Evolutionary conservation across 1,284 basidiomycete species (phyloP).

Genomic region (Thelephora terrestris): DNA sequence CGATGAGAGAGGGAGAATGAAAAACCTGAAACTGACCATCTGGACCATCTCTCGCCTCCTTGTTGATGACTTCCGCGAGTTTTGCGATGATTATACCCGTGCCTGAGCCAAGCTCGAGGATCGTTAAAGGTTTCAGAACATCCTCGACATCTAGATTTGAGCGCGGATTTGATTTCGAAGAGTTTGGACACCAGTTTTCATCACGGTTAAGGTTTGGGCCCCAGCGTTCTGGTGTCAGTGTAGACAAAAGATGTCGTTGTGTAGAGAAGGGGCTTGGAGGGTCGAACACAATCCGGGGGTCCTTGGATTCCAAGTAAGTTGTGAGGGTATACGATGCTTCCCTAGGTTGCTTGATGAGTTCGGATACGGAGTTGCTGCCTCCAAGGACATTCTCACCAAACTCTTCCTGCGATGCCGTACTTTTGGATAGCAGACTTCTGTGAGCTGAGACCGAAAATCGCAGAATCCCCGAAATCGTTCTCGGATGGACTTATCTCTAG

Average conservation of each 20-base stretch:
- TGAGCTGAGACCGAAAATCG: slow-evolving; percentile 32
- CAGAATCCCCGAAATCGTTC: slow-evolving; percentile 1
- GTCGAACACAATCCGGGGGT: slow-evolving; percentile 37
- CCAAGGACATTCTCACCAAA: slow-evolving; percentile 41
- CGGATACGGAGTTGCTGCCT: not conserved
- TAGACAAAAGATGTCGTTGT: slow-evolving; percentile 8
- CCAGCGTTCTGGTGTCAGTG: not conserved
- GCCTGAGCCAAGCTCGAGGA: slow-evolving; percentile 67
- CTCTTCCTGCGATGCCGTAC: slow-evolving; percentile 69
- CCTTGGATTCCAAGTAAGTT: slow-evolving; percentile 37
- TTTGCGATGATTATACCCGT: slow-evolving; percentile 51
- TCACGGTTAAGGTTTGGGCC: not conserved
- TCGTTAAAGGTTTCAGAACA: slow-evolving; percentile 12
- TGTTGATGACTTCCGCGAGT: slow-evolving; percentile 24
- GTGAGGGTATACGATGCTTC: slow-evolving; percentile 61
- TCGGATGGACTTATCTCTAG: slow-evolving; percentile 18
- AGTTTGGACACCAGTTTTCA: not conserved
- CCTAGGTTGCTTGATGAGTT: slow-evolving; percentile 30
- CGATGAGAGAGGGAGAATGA: no score
- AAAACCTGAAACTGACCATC: no score
- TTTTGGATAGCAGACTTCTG: slow-evolving; percentile 51
- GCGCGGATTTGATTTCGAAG: not conserved
- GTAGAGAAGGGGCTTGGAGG: slow-evolving; percentile 37
- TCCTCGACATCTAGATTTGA: not conserved
- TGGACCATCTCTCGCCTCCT: not conserved